Percentiles rank a stretch among this genome's conserved stretches.
Evolutionary conservation across 2,329 filamentous ascomycete species (phyloP).

Genomic region (Graphium sp.): DNA sequence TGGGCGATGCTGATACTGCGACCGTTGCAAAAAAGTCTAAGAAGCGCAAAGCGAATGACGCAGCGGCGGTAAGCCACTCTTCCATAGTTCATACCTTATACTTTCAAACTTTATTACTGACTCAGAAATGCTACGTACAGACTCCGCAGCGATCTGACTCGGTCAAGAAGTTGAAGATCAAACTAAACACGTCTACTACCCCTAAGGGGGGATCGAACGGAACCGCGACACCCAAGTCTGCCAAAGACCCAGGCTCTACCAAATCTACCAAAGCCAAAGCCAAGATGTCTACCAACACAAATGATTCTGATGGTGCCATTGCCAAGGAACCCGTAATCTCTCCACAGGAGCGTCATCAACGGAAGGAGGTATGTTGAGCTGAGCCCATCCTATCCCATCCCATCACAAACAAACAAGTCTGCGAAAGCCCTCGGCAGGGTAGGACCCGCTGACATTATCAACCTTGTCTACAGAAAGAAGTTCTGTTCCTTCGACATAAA

Average conservation of each 20-base stretch:
- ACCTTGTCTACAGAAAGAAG: conserved; percentile 44
- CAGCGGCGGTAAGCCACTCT: conserved; percentile 28
- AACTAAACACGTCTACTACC: conserved; percentile 45
- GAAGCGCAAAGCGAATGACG: conserved; percentile 83
- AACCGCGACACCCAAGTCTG: conserved; percentile 32
- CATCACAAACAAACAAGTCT: no score
- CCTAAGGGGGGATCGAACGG: conserved; percentile 53
- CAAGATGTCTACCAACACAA: conserved; percentile 36
- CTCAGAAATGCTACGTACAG: conserved; percentile 14
- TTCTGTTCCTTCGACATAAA: conserved; percentile 87
- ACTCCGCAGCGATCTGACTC: conserved; percentile 42
- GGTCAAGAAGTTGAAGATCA: conserved; percentile 53
- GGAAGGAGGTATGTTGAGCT: conserved; percentile 33
- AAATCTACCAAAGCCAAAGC: conserved; percentile 35
- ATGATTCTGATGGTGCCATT: conserved; percentile 38
- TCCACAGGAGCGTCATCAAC: conserved; percentile 36
- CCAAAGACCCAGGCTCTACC: conserved; percentile 33
- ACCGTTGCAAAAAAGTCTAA: conserved; percentile 22
- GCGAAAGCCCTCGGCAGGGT: no score
- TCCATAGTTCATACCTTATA: neutral
- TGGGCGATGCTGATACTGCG: conserved; percentile 3
- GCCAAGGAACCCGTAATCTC: conserved; percentile 40
- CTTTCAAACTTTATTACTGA: neutral
- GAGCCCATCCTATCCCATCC: neutral
- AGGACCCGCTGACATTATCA: no score